These are phyloP conservation scores for Logfia minima DNA, from an alignment of 129 eudicot species.

Conservation along the genomic window DNA sequence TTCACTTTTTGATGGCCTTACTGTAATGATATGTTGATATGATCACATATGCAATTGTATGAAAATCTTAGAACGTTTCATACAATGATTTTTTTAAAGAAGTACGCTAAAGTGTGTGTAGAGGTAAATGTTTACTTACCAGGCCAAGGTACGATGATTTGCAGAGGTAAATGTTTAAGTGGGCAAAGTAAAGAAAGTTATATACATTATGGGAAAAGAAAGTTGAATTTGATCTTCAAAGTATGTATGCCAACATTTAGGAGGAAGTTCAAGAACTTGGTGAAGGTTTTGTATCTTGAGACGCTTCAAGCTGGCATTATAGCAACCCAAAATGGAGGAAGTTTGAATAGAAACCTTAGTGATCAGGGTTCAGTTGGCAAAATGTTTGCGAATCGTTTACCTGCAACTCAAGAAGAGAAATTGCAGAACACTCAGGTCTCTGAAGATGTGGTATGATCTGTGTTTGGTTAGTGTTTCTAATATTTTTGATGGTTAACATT, in stretches of 20 bases:
- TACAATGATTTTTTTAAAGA: too few species aligned
- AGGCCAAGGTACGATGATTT: too few species aligned
- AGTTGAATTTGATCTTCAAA: too few species aligned
- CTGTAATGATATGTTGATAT: too few species aligned
- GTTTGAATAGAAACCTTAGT: slow-evolving; percentile 32
- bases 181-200: too few species aligned
- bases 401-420: slow-evolving; percentile 26
- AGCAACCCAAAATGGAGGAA: slow-evolving; percentile 34
- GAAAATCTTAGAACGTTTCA: too few species aligned
- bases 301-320: slow-evolving; percentile 59
- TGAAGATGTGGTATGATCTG: slow-evolving; percentile 37
- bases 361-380: slow-evolving; percentile 35
- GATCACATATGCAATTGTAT: too few species aligned
- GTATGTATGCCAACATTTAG: slow-evolving; percentile 89
- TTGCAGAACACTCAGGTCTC: slow-evolving; percentile 11
- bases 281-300: slow-evolving; percentile 73
- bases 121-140: too few species aligned
- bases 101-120: too few species aligned
- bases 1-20: too few species aligned
- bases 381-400: slow-evolving; percentile 23
- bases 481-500: background rate
- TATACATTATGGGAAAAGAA: too few species aligned
- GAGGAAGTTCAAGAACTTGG: slow-evolving; percentile 67
- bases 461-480: background rate
- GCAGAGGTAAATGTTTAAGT: too few species aligned